Base-by-base conservation (phyloP, 805 yeast genomes). In the Starmerella vaccinii region DNA sequence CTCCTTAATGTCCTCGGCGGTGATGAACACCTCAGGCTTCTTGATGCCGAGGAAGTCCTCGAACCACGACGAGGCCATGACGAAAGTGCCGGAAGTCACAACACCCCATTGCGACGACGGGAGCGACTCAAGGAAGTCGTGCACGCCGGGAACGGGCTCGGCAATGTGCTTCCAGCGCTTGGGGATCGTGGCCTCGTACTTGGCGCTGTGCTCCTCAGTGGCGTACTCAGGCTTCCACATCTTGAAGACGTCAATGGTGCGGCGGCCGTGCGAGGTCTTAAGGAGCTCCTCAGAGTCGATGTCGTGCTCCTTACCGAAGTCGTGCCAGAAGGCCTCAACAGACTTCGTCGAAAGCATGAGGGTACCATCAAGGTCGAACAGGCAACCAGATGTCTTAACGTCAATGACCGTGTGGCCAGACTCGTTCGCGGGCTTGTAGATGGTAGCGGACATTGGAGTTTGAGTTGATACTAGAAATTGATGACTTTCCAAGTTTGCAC, bases 281-380 rank as follows among this genome's bases (percentile, higher is more conserved):
- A 83, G 78, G 50, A 84, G 82, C 60, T 81, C 79, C 57, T 78
- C 80, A 16, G 84, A 77, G 66, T 80, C 78, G 50, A 82, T 80
- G 63, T 76, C 76, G 54, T 86, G 78, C 68, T 82, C 73, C 61
- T 73, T 72, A 57, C 83, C 84, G 63, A 83, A 76, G 53, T 78
- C 81, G 61, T 76, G 76, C 95, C 95, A 86, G 71, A 84, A 79
- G 61, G 79, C 82, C 62, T 84, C 86, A 55, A 85, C 84, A 52
- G 92, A 86, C 49, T 78, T 80, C 53, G 89, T 85, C 37, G 94
- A 83, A 66, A 82, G 79, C 64, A 86, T 86, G 63, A 86, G 71
- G 26, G 95, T 86, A 49, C 95, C 95, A 65, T 86, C 95, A 48
- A 88, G 79, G 69, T 86, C 95, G 68, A 86, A 86, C 56, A 84